Evolutionary conservation across 805 yeast species (phyloP), one percentile per base, ranked within the genome.

Genomic region (Komagataella kurtzmanii): DNA sequence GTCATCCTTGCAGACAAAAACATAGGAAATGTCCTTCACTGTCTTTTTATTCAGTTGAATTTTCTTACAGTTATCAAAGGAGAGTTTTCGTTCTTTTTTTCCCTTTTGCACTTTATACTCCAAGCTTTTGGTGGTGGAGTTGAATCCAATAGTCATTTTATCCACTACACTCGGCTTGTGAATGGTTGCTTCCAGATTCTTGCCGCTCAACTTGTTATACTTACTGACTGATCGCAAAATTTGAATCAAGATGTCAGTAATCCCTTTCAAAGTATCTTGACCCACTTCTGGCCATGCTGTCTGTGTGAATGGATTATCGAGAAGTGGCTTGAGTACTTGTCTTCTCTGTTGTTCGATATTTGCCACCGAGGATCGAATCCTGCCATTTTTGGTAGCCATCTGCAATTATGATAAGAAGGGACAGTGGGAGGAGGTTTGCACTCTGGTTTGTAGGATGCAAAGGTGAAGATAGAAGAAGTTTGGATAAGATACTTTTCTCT

Each of bases 1-100:
- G 53, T 81, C 86, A n/a, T 67, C 63, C 55, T 76, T 80, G 56
- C 86, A 79, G 17, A 81, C 85, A 64, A 83, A 80, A 3, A 84
- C 71, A 54, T 70, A 72, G 49, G 62, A 63, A 12, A 71, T 54
- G 52, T 46, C 51, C 36, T 49, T 57, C 6, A 36, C 50, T 52
- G n/a, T 57, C 47, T 45, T 14, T 6, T 8, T n/a, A 46, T 12
- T 49, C 49, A 10, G 47, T 23, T 52, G 46, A 54, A 54, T 18
- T 54, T 45, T 50, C 55, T 44, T 50, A 59, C 17, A 61, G 50
- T 48, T 57, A 30, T 44, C 17, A 48, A 56, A 10, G 57, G 55
- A 14, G 14, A 30, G 5, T 30, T 30, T 30, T 3, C 40, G 12
- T 4, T 30, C 40, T 30, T 30, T 30, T 30, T 30, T 30, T 14